Evolutionary conservation across 345 rosid species (phyloP).

Genomic region (Cardamine occulta): DNA sequence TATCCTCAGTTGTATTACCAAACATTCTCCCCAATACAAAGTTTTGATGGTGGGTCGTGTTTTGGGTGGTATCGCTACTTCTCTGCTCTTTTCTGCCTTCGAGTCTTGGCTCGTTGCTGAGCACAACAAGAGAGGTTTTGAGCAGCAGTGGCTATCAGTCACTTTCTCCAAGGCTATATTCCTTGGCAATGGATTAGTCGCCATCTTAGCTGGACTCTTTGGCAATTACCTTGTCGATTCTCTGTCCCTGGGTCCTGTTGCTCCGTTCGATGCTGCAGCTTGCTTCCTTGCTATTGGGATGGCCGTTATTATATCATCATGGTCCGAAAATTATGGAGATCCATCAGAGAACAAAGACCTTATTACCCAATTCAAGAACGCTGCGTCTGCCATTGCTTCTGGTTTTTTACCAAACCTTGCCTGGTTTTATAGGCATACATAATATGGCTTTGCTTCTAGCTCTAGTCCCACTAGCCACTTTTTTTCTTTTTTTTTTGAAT

Average conservation of each 20-base stretch:
- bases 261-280: constrained; percentile 79
- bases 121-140: constrained; percentile 78
- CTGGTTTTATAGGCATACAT: constrained; percentile 5
- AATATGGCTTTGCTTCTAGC: constrained; percentile 2
- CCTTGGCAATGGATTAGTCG: constrained; percentile 72
- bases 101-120: constrained; percentile 92
- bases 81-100: constrained; percentile 74
- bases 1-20: constrained; percentile 73
- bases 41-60: constrained; percentile 73
- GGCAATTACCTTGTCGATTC: constrained; percentile 66
- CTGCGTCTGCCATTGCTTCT: constrained; percentile 71
- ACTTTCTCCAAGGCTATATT: constrained; percentile 83
- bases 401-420: constrained; percentile 55
- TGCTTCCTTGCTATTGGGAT: constrained; percentile 73
- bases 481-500: background rate
- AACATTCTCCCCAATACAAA: constrained; percentile 74
- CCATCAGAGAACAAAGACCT: constrained; percentile 68
- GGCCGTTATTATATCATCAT: constrained; percentile 59
- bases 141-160: constrained; percentile 69
- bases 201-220: constrained; percentile 65
- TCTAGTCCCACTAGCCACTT: constrained; percentile 26
- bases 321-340: constrained; percentile 75
- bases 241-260: constrained; percentile 62
- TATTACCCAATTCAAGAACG: constrained; percentile 66
- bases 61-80: constrained; percentile 79